Conservation (phyloP, 139 green algal genomes). For the Pleodorina starrii region DNA sequence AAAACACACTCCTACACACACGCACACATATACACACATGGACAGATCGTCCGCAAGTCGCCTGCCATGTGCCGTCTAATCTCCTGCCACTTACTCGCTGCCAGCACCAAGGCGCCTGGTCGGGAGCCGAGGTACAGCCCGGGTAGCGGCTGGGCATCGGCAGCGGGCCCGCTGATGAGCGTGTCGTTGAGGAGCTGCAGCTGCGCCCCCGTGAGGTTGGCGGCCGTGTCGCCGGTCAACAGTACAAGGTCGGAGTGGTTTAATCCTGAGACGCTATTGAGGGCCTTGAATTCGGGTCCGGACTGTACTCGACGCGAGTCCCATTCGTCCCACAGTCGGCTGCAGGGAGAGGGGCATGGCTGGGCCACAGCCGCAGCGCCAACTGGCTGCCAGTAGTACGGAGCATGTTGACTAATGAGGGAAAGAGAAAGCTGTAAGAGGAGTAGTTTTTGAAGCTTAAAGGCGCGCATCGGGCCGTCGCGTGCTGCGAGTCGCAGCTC, state of each 20-base stretch:
- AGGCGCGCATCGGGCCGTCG: background rate
- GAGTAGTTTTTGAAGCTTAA: background rate
- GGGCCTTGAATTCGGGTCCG: background rate
- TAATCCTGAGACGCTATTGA: background rate
- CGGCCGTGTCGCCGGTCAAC: background rate
- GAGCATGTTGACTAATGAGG: background rate
- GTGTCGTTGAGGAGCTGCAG: background rate
- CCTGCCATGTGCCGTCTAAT: no score
- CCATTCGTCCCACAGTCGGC: background rate
- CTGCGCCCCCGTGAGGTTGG: background rate
- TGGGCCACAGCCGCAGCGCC: background rate
- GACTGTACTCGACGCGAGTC: background rate
- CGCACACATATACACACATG: no score
- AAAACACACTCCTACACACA: no score
- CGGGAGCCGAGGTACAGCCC: background rate
- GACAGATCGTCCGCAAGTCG: no score
- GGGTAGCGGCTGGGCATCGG: background rate
- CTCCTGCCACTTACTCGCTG: background rate
- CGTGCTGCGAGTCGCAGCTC: no score
- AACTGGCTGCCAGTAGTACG: background rate
- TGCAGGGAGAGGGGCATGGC: background rate
- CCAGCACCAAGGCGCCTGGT: background rate
- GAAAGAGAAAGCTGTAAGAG: background rate
- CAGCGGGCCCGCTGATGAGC: background rate
- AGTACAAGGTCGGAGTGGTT: conserved; percentile 1